Conservation (phyloP, 129 eudicot species). For the Sambucus nigra region DNA sequence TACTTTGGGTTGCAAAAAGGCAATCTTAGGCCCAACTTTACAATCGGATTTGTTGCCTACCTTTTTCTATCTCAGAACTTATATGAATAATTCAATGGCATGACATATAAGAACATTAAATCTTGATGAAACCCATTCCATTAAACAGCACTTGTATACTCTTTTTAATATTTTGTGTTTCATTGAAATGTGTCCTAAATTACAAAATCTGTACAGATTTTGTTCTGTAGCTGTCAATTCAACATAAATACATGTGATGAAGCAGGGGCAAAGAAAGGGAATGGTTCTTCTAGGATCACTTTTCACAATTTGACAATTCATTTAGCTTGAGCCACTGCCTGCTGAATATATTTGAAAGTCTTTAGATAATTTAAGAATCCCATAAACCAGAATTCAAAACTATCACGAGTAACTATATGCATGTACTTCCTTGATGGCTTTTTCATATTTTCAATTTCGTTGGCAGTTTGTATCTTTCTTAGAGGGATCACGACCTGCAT, state of each 20-base stretch:
- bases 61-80: too few relatives aligned
- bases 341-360: constrained; percentile 20
- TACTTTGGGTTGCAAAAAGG: too few relatives aligned
- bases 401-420: constrained; percentile 23
- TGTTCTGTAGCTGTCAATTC: neutral
- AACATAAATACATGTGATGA: constrained; percentile 3
- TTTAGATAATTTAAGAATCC: constrained; percentile 24
- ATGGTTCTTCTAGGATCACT: neutral
- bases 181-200: constrained; percentile 7
- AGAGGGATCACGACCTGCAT: constrained; percentile 11
- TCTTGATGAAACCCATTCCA: too few relatives aligned
- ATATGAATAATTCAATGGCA: too few relatives aligned
- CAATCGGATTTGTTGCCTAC: too few relatives aligned
- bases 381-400: constrained; percentile 43
- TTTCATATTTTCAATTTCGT: constrained; percentile 11
- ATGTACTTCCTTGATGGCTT: constrained; percentile 24
- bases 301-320: too few relatives aligned
- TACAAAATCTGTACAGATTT: constrained; percentile 1
- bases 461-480: constrained; percentile 15
- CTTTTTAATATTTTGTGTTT: constrained; percentile 2
- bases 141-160: too few relatives aligned
- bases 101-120: too few relatives aligned
- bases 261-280: neutral
- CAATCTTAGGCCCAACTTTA: too few relatives aligned
- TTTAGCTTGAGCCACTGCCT: constrained; percentile 7